Base-by-base conservation (phyloP, 352 stramenopile genomes). In the Phytophthora foliorum region DNA sequence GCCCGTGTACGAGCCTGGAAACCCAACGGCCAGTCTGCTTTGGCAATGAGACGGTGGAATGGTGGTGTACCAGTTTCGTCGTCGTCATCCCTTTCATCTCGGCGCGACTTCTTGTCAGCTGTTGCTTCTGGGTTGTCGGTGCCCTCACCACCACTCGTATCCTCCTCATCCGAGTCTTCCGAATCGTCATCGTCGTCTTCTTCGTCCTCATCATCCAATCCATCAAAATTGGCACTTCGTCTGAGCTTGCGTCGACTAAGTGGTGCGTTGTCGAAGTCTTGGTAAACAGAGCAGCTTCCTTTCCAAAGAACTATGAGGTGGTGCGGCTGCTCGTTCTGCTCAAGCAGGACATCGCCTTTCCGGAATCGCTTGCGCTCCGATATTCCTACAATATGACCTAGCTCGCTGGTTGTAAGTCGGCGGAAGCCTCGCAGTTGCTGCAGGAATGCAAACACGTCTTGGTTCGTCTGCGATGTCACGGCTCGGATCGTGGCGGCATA, bases 331-430 rank as follows among this genome's bases (percentile, higher is more conserved):
- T 91, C 78, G 27, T 88, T 88, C 53, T 93, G 86, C 24, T 78
- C 67, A 7, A 93, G 60, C n/a, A 93, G 52, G 8, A 86, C 61
- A 36, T 92, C 82, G 6, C 82, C 84, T 53, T 90, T 90, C 45
- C 80, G 82, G 49, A 90, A 92, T 4, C 84, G 81, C 21, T 85
- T 75, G 14, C 81, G 78, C 61, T 93, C 81, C 24, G 84, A 93
- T 36, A 92, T 89, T 8, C 82, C 86, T n/a, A 92, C 86, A 49
- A 92, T 63, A 39, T 92, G 82, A 17, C 84, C 84, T 11, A 93
- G 69, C 21, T 90, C 84, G 27, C 81, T 90, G 1, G 82, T 88
- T 11, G 69, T 81, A 14, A 93, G 86, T 6, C 74, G 67, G 51
- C 72, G 73, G 29, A 93, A 91, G 3, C 83, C 82, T 36, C 86